Conservation (phyloP, 177 flowering plant species). For the Vitis hybrid region DNA sequence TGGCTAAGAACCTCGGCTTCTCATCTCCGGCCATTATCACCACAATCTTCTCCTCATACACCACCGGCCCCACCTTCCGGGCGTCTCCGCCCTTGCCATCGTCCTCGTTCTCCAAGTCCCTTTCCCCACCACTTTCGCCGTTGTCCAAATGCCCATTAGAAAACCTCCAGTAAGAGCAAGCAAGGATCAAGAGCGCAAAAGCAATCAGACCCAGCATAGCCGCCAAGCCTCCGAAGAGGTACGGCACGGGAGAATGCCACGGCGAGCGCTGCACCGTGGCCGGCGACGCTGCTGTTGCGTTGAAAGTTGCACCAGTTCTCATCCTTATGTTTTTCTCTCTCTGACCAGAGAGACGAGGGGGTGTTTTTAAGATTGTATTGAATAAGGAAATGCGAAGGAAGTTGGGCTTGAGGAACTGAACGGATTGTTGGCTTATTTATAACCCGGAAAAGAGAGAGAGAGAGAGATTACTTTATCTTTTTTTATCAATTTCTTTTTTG, state of each 20-base stretch:
- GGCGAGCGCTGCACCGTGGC: conserved; percentile 23
- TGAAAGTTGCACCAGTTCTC: too few species aligned
- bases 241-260: conserved; percentile 66
- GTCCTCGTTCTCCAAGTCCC: conserved; percentile 25
- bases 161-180: conserved; percentile 57
- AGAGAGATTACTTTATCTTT: too few species aligned
- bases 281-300: background rate
- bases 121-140: conserved; percentile 5
- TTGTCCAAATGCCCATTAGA: conserved; percentile 17
- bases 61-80: conserved; percentile 13
- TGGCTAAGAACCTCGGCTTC: conserved; percentile 51
- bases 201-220: conserved; percentile 58
- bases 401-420: too few species aligned
- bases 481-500: too few species aligned
- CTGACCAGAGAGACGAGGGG: too few species aligned
- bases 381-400: too few species aligned
- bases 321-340: too few species aligned
- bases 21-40: conserved; percentile 63
- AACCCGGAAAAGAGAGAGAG: too few species aligned
- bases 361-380: too few species aligned
- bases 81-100: conserved; percentile 14
- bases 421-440: too few species aligned
- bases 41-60: conserved; percentile 46
- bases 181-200: conserved; percentile 48
- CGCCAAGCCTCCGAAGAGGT: conserved; percentile 57